Evolutionary conservation across 1,139 yeast species (phyloP).

Genomic region (Yamadazyma taylorii): DNA sequence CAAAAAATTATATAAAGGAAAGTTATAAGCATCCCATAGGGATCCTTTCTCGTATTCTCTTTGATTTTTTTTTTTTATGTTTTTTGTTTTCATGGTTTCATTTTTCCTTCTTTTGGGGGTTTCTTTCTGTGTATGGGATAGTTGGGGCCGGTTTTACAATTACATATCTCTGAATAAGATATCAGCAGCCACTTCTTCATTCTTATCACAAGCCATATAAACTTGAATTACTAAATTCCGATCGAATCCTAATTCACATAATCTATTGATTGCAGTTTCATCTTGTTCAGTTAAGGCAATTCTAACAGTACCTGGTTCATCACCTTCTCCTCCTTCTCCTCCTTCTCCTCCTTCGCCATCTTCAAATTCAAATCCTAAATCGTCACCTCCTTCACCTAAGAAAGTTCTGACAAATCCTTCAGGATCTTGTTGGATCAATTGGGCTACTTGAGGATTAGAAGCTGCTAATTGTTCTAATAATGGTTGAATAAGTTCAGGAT

Average conservation of each 20-base stretch:
- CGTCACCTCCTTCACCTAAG: conserved; percentile 59
- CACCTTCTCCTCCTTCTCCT: conserved; percentile 30
- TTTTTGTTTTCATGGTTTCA: background rate
- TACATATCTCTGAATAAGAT: conserved; percentile 64
- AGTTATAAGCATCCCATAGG: too few relatives aligned
- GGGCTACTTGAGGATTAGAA: conserved; percentile 87
- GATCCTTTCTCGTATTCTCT: too few relatives aligned
- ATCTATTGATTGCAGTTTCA: conserved; percentile 80
- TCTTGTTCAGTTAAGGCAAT: conserved; percentile 79
- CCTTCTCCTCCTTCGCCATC: conserved; percentile 29
- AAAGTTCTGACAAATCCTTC: conserved; percentile 79
- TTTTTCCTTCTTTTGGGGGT: too few relatives aligned
- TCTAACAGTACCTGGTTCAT: conserved; percentile 45
- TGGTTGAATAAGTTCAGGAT: conserved; percentile 88
- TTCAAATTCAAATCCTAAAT: conserved; percentile 41
- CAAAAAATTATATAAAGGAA: too few relatives aligned
- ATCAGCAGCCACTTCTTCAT: conserved; percentile 96
- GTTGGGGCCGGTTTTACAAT: too few relatives aligned
- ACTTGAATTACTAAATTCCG: conserved; percentile 87
- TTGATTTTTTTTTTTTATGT: background rate
- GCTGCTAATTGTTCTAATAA: conserved; percentile 79
- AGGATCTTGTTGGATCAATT: conserved; percentile 77
- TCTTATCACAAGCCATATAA: conserved; percentile 96
- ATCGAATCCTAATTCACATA: conserved; percentile 92
- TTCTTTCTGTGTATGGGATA: too few relatives aligned